A percentile compares a stretch with the other conserved stretches of the same genome.
Conservation (phyloP, 2,329 filamentous ascomycete genomes). For the Setomelanomma holmii region DNA sequence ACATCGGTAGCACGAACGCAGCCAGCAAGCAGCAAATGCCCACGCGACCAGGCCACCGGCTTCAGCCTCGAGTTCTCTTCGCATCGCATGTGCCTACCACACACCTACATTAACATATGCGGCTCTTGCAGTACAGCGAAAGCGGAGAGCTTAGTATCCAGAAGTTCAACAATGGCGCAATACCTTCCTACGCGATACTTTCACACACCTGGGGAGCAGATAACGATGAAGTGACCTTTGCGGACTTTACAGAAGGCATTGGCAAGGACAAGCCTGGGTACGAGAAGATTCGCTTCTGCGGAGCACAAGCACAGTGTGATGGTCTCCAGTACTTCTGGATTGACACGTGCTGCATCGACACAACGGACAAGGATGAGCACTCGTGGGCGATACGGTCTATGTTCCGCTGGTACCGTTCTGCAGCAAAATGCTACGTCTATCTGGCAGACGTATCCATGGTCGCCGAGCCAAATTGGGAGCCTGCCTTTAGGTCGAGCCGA, state of each 20-base stretch:
- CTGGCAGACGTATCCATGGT: not conserved
- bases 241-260: not conserved
- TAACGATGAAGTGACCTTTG: not conserved
- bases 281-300: too few species aligned
- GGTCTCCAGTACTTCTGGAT: slow-evolving; percentile 11
- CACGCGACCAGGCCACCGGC: too few species aligned
- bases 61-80: too few species aligned
- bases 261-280: not conserved
- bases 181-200: not conserved
- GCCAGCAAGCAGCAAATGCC: too few species aligned
- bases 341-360: slow-evolving; percentile 14
- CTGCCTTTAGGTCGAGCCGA: too few species aligned
- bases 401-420: slow-evolving; percentile 1
- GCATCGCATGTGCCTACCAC: too few species aligned
- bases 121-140: too few species aligned
- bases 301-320: slow-evolving; percentile 6
- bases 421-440: slow-evolving; percentile 1
- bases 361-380: not conserved
- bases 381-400: not conserved
- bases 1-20: too few species aligned
- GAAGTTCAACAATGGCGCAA: too few species aligned
- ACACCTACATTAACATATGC: too few species aligned
- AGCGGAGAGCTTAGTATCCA: too few species aligned
- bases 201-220: not conserved
- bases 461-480: not conserved